Evolutionary conservation across 2,329 filamentous ascomycete species (phyloP), one percentile per base, ranked within the genome.

Genomic region (Microdochium paspali): DNA sequence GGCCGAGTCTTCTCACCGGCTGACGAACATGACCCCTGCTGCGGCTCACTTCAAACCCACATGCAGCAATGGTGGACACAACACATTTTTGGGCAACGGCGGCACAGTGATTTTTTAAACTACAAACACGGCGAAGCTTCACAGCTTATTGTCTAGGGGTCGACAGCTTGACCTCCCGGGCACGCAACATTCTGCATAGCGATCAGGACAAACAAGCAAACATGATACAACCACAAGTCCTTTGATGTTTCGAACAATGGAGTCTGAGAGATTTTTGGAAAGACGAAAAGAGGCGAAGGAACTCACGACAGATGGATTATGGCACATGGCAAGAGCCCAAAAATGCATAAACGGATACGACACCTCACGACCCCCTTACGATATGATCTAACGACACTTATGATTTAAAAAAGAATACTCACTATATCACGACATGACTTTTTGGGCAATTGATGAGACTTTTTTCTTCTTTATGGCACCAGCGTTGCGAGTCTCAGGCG

Each of bases 111-210:
- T 58, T 58, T 58, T 61, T 56, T 61, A 63, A 63, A 64, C 59
- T 18, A 40, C 35, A 40, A 5, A 63, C 57, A 54, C 58, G 61
- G 55, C 57, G 59, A 63, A 62, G 61, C 61, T 64, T 64, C 61
- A 58, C 61, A 63, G 61, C 61, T 63, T 60, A 61, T 60, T 40
- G 15, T 20, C 35, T 21, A 18, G 35, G 35, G 12, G 35, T 12
- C 18, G 15, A 40, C 18, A 20, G 20, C 6, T 20, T 28, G 35
- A 21, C 35, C 12, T 21, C 18, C 18, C 35, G 18, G 35, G 18
- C 35, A 21, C 18, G 13, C 15, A 40, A n/a, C 10, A 10, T 5
- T 9, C 4, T 40, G 35, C 35, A 40, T 40, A 40, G 35, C 35
- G 35, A 40, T 40, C 23, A 21, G 35, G 35, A 40, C 18, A 18